phyloP scores from a whole-genome alignment of 192 early-diverging fungal genomes.

The Coemansia sp. region DNA sequence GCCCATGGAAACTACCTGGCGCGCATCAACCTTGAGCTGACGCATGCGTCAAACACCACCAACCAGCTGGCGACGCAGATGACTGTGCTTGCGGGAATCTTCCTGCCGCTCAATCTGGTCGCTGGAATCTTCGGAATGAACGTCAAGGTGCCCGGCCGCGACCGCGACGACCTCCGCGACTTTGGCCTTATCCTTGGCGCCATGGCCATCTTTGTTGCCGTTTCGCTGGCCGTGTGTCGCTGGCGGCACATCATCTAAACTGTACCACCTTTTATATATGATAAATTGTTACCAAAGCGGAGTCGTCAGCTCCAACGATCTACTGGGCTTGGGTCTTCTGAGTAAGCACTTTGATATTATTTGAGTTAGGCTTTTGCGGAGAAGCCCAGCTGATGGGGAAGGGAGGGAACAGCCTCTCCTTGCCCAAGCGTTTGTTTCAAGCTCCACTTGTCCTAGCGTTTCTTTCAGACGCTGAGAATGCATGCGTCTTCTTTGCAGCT shows the following conservation, averaged over 20 bases:
- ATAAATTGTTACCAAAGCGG: too few relatives aligned
- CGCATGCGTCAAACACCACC: slow-evolving; percentile 57
- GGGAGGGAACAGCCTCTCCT: too few relatives aligned
- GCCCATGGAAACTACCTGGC: slow-evolving; percentile 85
- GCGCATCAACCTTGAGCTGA: slow-evolving; percentile 80
- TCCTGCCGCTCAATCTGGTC: slow-evolving; percentile 64
- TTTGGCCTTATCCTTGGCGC: slow-evolving; percentile 35
- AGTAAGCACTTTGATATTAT: too few relatives aligned
- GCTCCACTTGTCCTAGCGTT: too few relatives aligned
- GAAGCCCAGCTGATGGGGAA: too few relatives aligned
- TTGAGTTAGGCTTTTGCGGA: too few relatives aligned
- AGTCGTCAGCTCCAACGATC: too few relatives aligned
- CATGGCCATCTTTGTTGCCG: slow-evolving; percentile 36
- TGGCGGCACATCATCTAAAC: slow-evolving; percentile 45
- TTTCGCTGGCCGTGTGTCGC: slow-evolving; percentile 35
- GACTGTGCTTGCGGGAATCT: slow-evolving; percentile 58
- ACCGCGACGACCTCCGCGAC: slow-evolving; percentile 47
- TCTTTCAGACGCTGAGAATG: too few relatives aligned
- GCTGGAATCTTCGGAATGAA: slow-evolving; percentile 74
- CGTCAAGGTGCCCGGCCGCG: slow-evolving; percentile 66
- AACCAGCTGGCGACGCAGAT: slow-evolving; percentile 49
- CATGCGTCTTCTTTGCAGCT: slow-evolving; percentile 5
- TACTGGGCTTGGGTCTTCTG: too few relatives aligned
- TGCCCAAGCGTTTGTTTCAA: too few relatives aligned
- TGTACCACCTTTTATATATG: too few relatives aligned